These are phyloP conservation scores for Backusella mclennaniae DNA, from an alignment of 192 early-diverging fungal genomes.

Conservation along the genomic window DNA sequence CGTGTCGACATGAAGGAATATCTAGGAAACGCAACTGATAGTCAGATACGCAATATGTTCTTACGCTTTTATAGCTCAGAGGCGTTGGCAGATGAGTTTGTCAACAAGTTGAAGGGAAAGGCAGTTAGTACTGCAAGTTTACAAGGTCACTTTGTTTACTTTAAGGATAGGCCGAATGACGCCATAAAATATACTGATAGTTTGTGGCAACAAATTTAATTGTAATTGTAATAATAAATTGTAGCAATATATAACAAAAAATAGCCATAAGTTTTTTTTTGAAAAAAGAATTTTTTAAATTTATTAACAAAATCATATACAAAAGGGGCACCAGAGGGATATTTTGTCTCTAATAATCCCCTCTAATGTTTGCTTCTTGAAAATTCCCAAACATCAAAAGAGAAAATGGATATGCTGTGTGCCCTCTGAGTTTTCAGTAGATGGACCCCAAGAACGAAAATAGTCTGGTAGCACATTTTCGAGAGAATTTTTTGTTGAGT, in stretches of 20 bases:
- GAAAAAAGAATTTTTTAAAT: not conserved
- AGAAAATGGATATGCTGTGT: not conserved
- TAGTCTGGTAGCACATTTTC: not conserved
- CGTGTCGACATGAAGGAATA: conserved; percentile 75
- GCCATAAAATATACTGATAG: conserved; percentile 53
- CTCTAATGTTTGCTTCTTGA: not conserved
- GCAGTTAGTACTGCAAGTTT: conserved; percentile 80
- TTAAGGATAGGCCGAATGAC: conserved; percentile 69
- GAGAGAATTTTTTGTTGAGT: not conserved
- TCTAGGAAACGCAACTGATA: conserved; percentile 68
- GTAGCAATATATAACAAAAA: too few relatives aligned
- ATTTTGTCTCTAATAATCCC: not conserved
- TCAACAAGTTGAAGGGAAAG: conserved; percentile 46
- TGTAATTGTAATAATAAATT: not conserved
- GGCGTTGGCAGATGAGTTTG: conserved; percentile 71
- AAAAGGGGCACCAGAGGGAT: not conserved
- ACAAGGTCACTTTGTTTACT: conserved; percentile 95
- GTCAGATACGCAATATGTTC: conserved; percentile 76
- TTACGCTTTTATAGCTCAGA: conserved; percentile 69
- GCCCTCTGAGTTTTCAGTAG: not conserved
- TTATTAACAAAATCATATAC: not conserved
- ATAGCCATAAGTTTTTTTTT: not conserved
- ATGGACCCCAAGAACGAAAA: too few relatives aligned
- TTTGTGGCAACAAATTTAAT: conserved; percentile 23
- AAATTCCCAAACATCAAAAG: not conserved